phyloP scores from a whole-genome alignment of 164 flowering plant genomes.

The Chimonanthus salicifolius region DNA sequence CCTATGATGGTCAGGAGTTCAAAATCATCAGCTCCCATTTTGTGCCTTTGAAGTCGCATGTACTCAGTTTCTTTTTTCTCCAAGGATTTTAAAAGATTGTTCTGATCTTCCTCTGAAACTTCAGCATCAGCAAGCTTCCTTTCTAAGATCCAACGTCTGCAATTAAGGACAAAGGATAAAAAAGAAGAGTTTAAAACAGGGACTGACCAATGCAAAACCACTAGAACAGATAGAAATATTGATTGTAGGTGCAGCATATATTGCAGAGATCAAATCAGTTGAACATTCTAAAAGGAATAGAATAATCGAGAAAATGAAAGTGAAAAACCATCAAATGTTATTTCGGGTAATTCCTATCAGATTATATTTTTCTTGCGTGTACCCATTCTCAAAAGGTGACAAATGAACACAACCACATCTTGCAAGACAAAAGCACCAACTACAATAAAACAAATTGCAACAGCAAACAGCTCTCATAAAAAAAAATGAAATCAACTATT shows the following conservation, averaged over 20 bases:
- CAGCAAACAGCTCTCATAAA: not conserved
- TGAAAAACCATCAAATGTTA: not conserved
- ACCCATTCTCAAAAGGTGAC: too few relatives aligned
- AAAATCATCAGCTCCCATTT: slow-evolving; percentile 49
- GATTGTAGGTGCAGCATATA: not conserved
- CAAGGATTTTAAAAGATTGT: slow-evolving; percentile 28
- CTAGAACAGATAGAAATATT: not conserved
- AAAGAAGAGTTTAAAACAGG: not conserved
- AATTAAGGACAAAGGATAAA: not conserved
- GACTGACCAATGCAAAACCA: not conserved
- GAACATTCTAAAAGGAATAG: not conserved
- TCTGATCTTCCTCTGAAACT: slow-evolving; percentile 35
- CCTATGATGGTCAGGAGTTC: slow-evolving; percentile 45
- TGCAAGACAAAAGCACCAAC: too few relatives aligned
- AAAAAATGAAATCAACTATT: not conserved
- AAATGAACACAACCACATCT: too few relatives aligned
- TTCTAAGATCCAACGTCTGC: slow-evolving; percentile 36
- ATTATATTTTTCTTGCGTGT: too few relatives aligned
- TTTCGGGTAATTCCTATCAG: not conserved
- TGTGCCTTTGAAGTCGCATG: slow-evolving; percentile 48
- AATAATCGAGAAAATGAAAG: not conserved
- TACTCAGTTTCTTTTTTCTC: slow-evolving; percentile 50
- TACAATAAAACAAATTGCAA: not conserved
- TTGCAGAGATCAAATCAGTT: not conserved
- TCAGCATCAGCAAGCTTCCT: slow-evolving; percentile 39